Conservation (phyloP, 169 alveolate genomes). For the Cryptosporidium sp. region DNA sequence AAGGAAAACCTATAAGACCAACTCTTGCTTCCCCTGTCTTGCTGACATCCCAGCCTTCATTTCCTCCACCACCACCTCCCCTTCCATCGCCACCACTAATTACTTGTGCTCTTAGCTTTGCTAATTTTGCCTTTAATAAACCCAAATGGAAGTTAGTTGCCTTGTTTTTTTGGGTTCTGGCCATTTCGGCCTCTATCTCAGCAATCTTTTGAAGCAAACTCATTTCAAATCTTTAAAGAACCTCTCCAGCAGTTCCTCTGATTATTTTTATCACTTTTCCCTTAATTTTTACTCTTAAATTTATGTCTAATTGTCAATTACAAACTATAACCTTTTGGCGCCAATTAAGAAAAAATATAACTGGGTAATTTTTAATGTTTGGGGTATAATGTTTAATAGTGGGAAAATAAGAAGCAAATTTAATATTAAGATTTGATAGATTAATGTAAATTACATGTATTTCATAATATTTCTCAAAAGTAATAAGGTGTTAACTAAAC, state of each 20-base stretch:
- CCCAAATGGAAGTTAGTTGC: slow-evolving; percentile 98
- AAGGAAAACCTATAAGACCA: slow-evolving; percentile 99
- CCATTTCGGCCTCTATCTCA: slow-evolving; percentile 98
- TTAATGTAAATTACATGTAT: too few relatives aligned
- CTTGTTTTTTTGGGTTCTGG: slow-evolving; percentile 98
- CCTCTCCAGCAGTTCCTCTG: background rate
- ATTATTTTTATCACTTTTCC: background rate
- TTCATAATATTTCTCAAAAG: background rate
- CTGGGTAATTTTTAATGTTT: too few relatives aligned
- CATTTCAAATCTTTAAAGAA: slow-evolving; percentile 78
- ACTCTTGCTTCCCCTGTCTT: slow-evolving; percentile 99
- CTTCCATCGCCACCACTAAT: slow-evolving; percentile 89
- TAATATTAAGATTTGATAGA: background rate
- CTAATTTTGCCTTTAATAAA: slow-evolving; percentile 96
- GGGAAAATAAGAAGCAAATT: background rate
- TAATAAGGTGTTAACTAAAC: background rate
- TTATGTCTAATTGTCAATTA: slow-evolving; percentile 13
- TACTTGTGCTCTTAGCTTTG: slow-evolving; percentile 94
- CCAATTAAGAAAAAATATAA: too few relatives aligned
- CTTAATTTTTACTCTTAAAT: background rate
- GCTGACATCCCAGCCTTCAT: slow-evolving; percentile 94
- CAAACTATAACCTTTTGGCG: slow-evolving; percentile 8
- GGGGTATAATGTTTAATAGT: background rate
- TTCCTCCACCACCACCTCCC: slow-evolving; percentile 83
- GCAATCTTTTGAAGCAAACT: slow-evolving; percentile 92